These are phyloP conservation scores for Coemansia sp. DNA, from an alignment of 371 early-diverging fungal genomes.

Conservation along the genomic window DNA sequence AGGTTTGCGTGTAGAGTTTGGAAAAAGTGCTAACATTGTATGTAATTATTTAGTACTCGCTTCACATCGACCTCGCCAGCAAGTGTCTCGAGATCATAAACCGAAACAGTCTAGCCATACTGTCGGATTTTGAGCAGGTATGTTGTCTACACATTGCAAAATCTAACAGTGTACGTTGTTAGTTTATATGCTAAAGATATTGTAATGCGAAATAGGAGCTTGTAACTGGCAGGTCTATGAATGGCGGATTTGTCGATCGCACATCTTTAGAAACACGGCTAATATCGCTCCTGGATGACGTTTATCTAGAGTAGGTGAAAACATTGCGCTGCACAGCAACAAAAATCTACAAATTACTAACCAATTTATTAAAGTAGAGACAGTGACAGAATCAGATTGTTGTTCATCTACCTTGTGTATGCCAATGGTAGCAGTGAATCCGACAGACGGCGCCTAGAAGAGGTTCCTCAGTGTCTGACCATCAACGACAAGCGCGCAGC, in stretches of 20 bases:
- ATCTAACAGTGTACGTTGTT: neutral
- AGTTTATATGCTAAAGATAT: neutral
- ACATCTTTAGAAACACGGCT: slow-evolving; percentile 30
- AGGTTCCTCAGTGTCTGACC: slow-evolving; percentile 47
- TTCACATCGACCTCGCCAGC: slow-evolving; percentile 88
- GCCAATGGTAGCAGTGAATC: slow-evolving; percentile 32
- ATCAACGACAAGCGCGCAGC: slow-evolving; percentile 45
- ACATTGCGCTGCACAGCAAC: too few relatives aligned
- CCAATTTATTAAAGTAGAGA: slow-evolving; percentile 14
- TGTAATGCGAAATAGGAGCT: slow-evolving; percentile 63
- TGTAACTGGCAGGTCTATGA: slow-evolving; percentile 78
- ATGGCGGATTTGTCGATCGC: slow-evolving; percentile 57
- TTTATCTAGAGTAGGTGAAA: slow-evolving; percentile 21
- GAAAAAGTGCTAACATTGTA: neutral
- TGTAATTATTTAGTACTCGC: slow-evolving; percentile 65
- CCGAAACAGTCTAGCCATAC: slow-evolving; percentile 63
- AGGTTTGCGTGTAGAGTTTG: neutral
- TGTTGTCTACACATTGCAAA: neutral
- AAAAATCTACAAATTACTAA: too few relatives aligned
- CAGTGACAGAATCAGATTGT: slow-evolving; percentile 39
- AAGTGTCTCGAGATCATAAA: slow-evolving; percentile 83
- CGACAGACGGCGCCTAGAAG: slow-evolving; percentile 46
- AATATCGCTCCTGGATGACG: slow-evolving; percentile 36
- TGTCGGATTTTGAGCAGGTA: slow-evolving; percentile 73
- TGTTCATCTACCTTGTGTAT: slow-evolving; percentile 45